These are phyloP conservation scores for Fusarium euwallaceae DNA, from an alignment of 2,329 filamentous ascomycete species.

Conservation along the genomic window DNA sequence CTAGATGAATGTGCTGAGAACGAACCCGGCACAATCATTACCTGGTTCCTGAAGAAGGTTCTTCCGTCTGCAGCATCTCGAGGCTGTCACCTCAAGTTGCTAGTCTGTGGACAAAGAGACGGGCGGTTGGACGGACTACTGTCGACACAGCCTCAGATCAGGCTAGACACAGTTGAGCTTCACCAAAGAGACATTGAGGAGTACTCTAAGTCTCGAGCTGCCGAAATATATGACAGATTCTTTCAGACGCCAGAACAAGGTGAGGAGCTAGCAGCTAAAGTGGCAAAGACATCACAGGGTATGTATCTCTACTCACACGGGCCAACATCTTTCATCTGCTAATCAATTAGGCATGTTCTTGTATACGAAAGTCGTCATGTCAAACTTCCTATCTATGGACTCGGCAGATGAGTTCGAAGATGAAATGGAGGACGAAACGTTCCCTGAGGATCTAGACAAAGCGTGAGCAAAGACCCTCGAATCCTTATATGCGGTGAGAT, in stretches of 20 bases:
- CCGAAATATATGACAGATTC: rapidly evolving
- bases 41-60: slow-evolving; percentile 3
- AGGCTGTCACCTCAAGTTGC: rapidly evolving
- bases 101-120: slow-evolving; percentile 2
- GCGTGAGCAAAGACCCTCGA: background rate
- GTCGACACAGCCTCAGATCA: rapidly evolving
- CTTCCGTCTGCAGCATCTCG: rapidly evolving
- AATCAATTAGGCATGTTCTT: slow-evolving; percentile 26
- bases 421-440: slow-evolving; percentile 9
- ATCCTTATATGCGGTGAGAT: no score
- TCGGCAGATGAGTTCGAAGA: background rate
- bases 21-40: background rate
- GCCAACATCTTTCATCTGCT: background rate
- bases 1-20: slow-evolving; percentile 18
- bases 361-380: slow-evolving; percentile 24
- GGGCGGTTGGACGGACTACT: rapidly evolving
- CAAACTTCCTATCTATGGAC: slow-evolving; percentile 11
- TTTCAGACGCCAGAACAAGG: rapidly evolving
- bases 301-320: background rate
- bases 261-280: background rate
- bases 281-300: slow-evolving; percentile 14
- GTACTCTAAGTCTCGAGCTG: rapidly evolving
- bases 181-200: background rate
- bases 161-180: rapidly evolving
- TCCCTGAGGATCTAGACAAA: slow-evolving; percentile 12